Evolutionary conservation across 139 green algal species (phyloP), one percentile per base, ranked within the genome.

Genomic region (Dunaliella sp.): DNA sequence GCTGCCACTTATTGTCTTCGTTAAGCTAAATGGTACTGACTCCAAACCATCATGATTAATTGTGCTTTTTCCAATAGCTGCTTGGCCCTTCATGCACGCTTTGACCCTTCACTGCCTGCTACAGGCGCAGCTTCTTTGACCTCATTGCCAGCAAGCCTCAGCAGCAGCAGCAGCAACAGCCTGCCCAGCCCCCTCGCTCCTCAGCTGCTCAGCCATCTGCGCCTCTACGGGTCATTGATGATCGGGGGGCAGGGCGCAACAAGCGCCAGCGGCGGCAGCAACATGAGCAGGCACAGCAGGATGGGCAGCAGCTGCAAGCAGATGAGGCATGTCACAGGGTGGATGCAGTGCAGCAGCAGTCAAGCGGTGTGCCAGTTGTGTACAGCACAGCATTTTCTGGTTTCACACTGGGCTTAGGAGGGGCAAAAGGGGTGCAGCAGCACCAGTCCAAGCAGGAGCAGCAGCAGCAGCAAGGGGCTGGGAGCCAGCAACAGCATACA

Each of bases 401-500:
- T 31, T 81, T 81, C 76, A 28, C 76, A 34, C 76, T 81, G 31
- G 76, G 76, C 2, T 34, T 81, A 22, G 28, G 73, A 33, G 73
- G 2, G 2, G 7, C 28, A 78, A 32, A 78, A 33, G 2, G 7
- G 22, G 26, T 32, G 73, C 73, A 78, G 73, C 30, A 78, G 30
- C 73, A 78, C 16, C 73, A 78, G 26, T 22, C 73, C 7, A n/a
- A 22, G 77, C 77, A 21, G 77, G 25, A 82, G 77, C 24, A 82
- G 33, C 77, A 57, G 77, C 77, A 38, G 33, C 31, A 38, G 77
- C 30, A 38, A 57, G 12, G 31, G 12, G 24, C 30, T 24, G 21
- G 75, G 31, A 81, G 31, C 24, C 77, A 57, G 77, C 77, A 57
- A 34, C 77, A 82, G n/a, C 77, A n/a, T n/a, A n/a, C n/a, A n/a